Percentiles rank a stretch among this genome's conserved stretches.
Evolutionary conservation across 2,329 filamentous ascomycete genomes (phyloP).

Genomic region (Pyricularia grisea): DNA sequence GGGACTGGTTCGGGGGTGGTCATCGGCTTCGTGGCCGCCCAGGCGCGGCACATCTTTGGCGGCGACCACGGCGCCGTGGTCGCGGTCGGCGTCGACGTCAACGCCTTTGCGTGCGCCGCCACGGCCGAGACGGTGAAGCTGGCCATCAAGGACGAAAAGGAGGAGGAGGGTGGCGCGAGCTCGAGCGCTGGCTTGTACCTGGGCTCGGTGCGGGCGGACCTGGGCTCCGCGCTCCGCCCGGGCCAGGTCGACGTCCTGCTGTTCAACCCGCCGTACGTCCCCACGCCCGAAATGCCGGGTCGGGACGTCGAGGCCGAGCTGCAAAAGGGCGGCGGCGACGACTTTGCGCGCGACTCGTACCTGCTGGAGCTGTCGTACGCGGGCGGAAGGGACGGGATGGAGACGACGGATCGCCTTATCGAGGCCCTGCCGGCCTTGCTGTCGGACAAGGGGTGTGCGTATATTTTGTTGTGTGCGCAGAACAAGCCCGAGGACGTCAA

Average conservation of each 20-base stretch:
- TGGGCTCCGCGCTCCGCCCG: conserved; percentile 50
- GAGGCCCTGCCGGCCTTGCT: conserved; percentile 57
- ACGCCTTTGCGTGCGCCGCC: conserved; percentile 70
- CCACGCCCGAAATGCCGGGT: conserved; percentile 64
- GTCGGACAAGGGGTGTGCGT: conserved; percentile 64
- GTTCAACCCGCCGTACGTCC: conserved; percentile 97
- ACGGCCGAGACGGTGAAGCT: conserved; percentile 59
- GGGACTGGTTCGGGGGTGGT: conserved; percentile 91
- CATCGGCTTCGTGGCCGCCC: conserved; percentile 75
- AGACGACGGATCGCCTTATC: conserved; percentile 75
- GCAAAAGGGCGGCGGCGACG: conserved; percentile 8
- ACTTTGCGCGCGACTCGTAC: conserved; percentile 73
- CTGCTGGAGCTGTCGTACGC: conserved; percentile 81
- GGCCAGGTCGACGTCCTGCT: conserved; percentile 70
- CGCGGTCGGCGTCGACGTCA: conserved; percentile 74
- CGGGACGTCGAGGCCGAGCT: conserved; percentile 20
- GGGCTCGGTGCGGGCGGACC: conserved; percentile 60
- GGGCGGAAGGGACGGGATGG: conserved; percentile 86
- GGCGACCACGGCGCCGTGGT: conserved; percentile 42
- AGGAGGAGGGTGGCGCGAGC: conserved; percentile 16
- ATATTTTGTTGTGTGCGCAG: conserved; percentile 81
- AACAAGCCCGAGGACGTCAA: conserved; percentile 59
- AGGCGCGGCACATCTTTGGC: conserved; percentile 65
- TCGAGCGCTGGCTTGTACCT: conserved; percentile 41
- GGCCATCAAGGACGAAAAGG: conserved; percentile 24